Percentiles rank a stretch among this genome's conserved stretches.
These are phyloP conservation scores for Rubus parviflorus DNA, from an alignment of 306 rosid genomes.

Conservation along the genomic window DNA sequence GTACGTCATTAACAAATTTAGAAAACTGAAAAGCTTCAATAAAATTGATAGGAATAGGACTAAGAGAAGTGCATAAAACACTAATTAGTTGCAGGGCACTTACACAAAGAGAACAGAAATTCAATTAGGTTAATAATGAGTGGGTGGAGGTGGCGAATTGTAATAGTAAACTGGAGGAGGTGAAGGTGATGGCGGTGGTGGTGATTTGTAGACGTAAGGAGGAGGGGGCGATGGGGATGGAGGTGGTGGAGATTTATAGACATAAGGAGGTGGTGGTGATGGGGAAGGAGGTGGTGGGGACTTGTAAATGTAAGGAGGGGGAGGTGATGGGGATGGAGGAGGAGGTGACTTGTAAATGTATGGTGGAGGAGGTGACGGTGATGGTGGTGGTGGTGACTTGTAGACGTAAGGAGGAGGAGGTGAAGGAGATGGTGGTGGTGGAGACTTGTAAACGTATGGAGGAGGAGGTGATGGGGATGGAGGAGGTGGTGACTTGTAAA, in stretches of 20 bases:
- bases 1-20: background rate
- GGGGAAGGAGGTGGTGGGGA: background rate
- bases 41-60: background rate
- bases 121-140: background rate
- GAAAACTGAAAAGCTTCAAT: too few relatives aligned
- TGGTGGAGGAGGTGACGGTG: background rate
- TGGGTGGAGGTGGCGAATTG: slow-evolving; percentile 28
- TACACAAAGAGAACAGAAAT: background rate
- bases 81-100: background rate
- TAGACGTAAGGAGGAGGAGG: background rate
- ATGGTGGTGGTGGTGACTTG: background rate
- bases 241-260: too few relatives aligned
- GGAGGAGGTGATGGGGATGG: background rate
- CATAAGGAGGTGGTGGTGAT: too few relatives aligned
- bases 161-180: background rate
- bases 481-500: background rate
- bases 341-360: background rate
- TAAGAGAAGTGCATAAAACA: background rate
- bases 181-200: too few relatives aligned
- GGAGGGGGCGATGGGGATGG: background rate
- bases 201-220: background rate
- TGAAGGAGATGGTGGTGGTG: background rate
- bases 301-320: background rate
- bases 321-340: background rate
- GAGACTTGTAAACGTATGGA: background rate